These are phyloP conservation scores for Oryza rufipogon DNA, from an alignment of 176 grass and related monocot species.

Conservation along the genomic window DNA sequence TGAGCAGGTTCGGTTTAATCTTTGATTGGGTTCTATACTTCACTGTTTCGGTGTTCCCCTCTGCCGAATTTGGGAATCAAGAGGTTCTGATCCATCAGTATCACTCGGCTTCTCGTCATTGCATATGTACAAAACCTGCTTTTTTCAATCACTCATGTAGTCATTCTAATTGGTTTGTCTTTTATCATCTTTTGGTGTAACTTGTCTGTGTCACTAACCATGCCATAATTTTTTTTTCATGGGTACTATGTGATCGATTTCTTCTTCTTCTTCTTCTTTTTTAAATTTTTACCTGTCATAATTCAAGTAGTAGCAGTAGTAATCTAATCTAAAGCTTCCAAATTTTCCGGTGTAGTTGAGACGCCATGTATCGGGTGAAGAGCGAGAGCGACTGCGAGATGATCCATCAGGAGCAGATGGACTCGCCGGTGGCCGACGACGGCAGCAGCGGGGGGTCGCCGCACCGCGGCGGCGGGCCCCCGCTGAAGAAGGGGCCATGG, in stretches of 20 bases:
- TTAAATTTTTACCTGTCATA: background rate
- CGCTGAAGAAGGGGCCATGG: slow-evolving; percentile 92
- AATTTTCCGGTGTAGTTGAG: slow-evolving; percentile 25
- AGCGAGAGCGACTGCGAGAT: slow-evolving; percentile 60
- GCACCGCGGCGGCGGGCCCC: slow-evolving; percentile 42
- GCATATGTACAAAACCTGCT: slow-evolving; percentile 23
- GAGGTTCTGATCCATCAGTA: background rate
- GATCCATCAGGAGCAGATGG: slow-evolving; percentile 59
- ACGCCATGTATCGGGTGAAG: slow-evolving; percentile 53
- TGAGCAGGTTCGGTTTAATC: slow-evolving; percentile 19
- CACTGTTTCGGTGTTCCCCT: background rate
- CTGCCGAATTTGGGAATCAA: slow-evolving; percentile 26
- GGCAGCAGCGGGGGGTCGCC: slow-evolving; percentile 57
- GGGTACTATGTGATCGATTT: background rate
- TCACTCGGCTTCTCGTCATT: background rate
- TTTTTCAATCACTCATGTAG: background rate
- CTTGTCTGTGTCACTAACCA: background rate
- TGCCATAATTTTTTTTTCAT: background rate
- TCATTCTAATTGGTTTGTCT: background rate
- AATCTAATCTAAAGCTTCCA: background rate
- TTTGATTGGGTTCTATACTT: background rate
- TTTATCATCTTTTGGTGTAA: slow-evolving; percentile 17
- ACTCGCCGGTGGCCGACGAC: slow-evolving; percentile 54
- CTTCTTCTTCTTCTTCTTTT: background rate
- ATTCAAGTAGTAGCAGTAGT: background rate